Conservation (phyloP, 1,139 yeast genomes). For the Candida sanyaensis region DNA sequence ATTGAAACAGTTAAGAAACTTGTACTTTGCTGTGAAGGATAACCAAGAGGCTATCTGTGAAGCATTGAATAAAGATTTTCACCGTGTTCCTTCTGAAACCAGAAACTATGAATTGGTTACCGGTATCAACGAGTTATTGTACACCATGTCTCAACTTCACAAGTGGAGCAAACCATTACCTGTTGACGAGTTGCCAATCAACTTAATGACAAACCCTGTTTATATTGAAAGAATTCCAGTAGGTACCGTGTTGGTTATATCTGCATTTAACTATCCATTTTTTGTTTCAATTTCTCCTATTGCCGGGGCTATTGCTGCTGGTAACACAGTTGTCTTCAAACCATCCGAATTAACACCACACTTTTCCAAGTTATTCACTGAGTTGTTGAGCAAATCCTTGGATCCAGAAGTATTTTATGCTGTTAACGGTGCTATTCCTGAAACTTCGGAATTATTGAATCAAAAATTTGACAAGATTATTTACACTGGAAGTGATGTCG, state of each 20-base stretch:
- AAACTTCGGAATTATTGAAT: slow-evolving; percentile 62
- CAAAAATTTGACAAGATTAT: slow-evolving; percentile 78
- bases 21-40: slow-evolving; percentile 67
- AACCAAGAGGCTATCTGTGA: slow-evolving; percentile 55
- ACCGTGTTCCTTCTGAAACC: slow-evolving; percentile 64
- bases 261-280: slow-evolving; percentile 89
- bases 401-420: slow-evolving; percentile 59
- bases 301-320: slow-evolving; percentile 85
- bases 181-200: slow-evolving; percentile 45
- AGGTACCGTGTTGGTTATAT: slow-evolving; percentile 73
- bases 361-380: slow-evolving; percentile 55
- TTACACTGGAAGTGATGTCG: slow-evolving; percentile 77
- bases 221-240: slow-evolving; percentile 65
- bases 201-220: slow-evolving; percentile 48
- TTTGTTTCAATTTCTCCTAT: slow-evolving; percentile 64
- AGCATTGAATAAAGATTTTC: slow-evolving; percentile 67
- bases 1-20: slow-evolving; percentile 61
- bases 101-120: slow-evolving; percentile 52
- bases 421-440: slow-evolving; percentile 74
- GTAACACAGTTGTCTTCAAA: slow-evolving; percentile 79
- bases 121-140: slow-evolving; percentile 55
- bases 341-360: slow-evolving; percentile 76
- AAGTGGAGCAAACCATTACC: slow-evolving; percentile 60
- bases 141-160: slow-evolving; percentile 59
- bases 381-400: slow-evolving; percentile 51